These are phyloP conservation scores for Pichia sp. DNA, from an alignment of 1,139 yeast genomes.

Conservation along the genomic window DNA sequence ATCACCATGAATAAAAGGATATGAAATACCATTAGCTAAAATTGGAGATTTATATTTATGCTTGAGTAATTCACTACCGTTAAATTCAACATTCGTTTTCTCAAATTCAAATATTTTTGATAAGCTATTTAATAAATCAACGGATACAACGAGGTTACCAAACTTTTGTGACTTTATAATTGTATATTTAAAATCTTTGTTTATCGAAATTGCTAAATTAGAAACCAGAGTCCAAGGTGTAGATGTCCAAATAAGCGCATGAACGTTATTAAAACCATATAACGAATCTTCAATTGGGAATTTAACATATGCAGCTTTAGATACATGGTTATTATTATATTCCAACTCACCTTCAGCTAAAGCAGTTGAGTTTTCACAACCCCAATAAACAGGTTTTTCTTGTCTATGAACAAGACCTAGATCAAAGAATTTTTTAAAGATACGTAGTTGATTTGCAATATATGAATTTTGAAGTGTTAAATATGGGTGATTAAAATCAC, in stretches of 20 bases:
- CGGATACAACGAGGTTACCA: constrained; percentile 46
- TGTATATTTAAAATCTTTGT: constrained; percentile 53
- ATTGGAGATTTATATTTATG: constrained; percentile 54
- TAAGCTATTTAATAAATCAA: constrained; percentile 33
- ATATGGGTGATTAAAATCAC: constrained; percentile 71
- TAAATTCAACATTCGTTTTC: constrained; percentile 23
- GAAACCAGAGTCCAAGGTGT: constrained; percentile 97
- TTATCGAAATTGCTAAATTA: constrained; percentile 75
- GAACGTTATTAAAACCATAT: constrained; percentile 2
- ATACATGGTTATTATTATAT: constrained; percentile 64
- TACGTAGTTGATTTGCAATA: constrained; percentile 65
- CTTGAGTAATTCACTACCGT: constrained; percentile 44
- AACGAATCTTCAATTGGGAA: constrained; percentile 41
- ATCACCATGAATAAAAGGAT: constrained; percentile 68
- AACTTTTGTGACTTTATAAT: constrained; percentile 36
- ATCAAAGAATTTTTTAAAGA: constrained; percentile 61
- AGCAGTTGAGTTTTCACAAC: constrained; percentile 89
- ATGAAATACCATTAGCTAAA: constrained; percentile 20
- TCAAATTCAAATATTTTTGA: constrained; percentile 5
- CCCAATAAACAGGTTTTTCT: constrained; percentile 95
- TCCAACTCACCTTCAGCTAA: constrained; percentile 95
- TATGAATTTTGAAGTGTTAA: constrained; percentile 64
- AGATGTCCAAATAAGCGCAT: constrained; percentile 81
- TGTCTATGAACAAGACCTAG: constrained; percentile 73
- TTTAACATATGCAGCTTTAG: constrained; percentile 64